Percentiles rank a stretch among this genome's conserved stretches.
These are phyloP conservation scores for Solanum hybrid DNA, from an alignment of 305 asterid species.

Conservation along the genomic window DNA sequence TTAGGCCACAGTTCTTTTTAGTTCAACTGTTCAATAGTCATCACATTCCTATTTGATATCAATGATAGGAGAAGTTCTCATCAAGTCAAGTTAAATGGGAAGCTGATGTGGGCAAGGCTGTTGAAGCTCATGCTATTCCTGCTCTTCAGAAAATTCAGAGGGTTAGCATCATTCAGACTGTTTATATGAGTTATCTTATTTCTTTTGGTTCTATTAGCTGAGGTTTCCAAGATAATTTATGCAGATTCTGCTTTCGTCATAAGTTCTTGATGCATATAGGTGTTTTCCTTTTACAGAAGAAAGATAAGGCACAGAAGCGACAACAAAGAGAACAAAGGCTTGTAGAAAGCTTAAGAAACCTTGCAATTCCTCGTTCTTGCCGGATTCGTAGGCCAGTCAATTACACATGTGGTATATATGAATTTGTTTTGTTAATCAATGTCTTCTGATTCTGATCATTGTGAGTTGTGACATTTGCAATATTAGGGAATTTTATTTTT, in stretches of 20 bases:
- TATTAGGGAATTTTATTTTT: neutral
- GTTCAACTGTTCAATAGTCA: neutral
- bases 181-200: neutral
- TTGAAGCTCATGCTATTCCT: slow-evolving; percentile 52
- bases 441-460: neutral
- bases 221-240: neutral
- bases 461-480: neutral
- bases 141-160: slow-evolving; percentile 58
- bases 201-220: slow-evolving; percentile 11
- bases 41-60: slow-evolving; percentile 11
- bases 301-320: slow-evolving; percentile 35
- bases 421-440: neutral
- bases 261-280: slow-evolving; percentile 6
- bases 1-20: slow-evolving; percentile 18
- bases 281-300: slow-evolving; percentile 49
- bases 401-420: slow-evolving; percentile 58
- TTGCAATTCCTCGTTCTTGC: slow-evolving; percentile 46
- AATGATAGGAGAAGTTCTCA: slow-evolving; percentile 48
- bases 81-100: slow-evolving; percentile 50
- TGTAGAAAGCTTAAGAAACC: slow-evolving; percentile 27
- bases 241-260: neutral
- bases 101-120: slow-evolving; percentile 43
- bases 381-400: slow-evolving; percentile 47
- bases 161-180: slow-evolving; percentile 34
- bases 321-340: slow-evolving; percentile 34